phyloP scores from a whole-genome alignment of 495 filamentous ascomycete genomes.

The Penicillium flavigenum region DNA sequence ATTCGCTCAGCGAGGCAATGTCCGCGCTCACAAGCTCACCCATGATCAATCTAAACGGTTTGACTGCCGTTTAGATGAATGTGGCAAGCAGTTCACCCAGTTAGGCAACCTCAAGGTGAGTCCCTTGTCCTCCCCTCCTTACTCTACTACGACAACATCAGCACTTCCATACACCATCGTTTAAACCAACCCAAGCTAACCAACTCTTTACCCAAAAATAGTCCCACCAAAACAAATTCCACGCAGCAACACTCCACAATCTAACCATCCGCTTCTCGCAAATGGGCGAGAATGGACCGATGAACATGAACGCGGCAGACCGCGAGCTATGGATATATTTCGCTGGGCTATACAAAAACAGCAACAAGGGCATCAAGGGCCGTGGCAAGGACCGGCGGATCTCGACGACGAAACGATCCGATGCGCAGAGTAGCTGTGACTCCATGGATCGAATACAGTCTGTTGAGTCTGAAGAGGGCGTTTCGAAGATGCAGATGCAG shows the following conservation, averaged over 20 bases:
- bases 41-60: conserved; percentile 78
- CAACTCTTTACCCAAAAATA: conserved; percentile 31
- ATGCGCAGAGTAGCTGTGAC: conserved; percentile 1
- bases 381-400: conserved; percentile 76
- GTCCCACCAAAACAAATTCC: conserved; percentile 95
- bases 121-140: not conserved
- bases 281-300: conserved; percentile 58
- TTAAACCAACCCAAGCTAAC: conserved; percentile 7
- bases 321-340: conserved; percentile 86
- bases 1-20: conserved; percentile 84
- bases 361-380: conserved; percentile 91
- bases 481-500: conserved; percentile 7
- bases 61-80: conserved; percentile 75
- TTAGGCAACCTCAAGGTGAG: conserved; percentile 84
- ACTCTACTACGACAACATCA: not conserved
- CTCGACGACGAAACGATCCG: conserved; percentile 34
- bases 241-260: conserved; percentile 66
- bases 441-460: conserved; percentile 23
- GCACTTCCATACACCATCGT: not conserved
- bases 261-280: conserved; percentile 73
- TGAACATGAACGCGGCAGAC: conserved; percentile 67
- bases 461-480: conserved; percentile 30
- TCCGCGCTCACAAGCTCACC: conserved; percentile 81
- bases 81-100: conserved; percentile 82
- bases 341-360: conserved; percentile 84